phyloP scores from a whole-genome alignment of 1,139 yeast genomes.

The Blastobotrys persicus region DNA sequence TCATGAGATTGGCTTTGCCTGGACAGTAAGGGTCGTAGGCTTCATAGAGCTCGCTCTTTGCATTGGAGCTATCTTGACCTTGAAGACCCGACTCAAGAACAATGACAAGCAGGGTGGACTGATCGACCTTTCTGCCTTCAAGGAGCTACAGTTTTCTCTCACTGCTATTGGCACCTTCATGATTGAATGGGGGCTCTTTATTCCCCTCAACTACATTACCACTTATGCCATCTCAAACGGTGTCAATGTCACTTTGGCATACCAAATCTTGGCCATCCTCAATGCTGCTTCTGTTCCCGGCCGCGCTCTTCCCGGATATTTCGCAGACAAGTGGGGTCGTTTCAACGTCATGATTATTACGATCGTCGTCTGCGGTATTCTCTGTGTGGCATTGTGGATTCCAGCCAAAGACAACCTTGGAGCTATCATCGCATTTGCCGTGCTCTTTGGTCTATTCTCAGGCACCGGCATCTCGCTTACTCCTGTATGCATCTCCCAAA shows the following conservation, averaged over 20 bases:
- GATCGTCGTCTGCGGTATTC: conserved; percentile 44
- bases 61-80: conserved; percentile 27
- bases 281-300: conserved; percentile 63
- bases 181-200: conserved; percentile 55
- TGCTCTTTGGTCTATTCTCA: conserved; percentile 50
- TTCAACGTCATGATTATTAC: conserved; percentile 53
- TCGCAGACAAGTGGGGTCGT: conserved; percentile 56
- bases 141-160: conserved; percentile 42
- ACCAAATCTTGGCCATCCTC: conserved; percentile 47
- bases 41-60: conserved; percentile 44
- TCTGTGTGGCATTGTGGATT: conserved; percentile 50
- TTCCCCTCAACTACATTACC: conserved; percentile 53
- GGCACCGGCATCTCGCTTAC: conserved; percentile 49
- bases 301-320: conserved; percentile 52
- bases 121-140: conserved; percentile 37
- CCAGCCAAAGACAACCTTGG: conserved; percentile 46
- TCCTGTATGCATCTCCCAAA: conserved; percentile 52
- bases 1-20: conserved; percentile 50
- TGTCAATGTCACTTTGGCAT: conserved; percentile 50
- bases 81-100: conserved; percentile 45
- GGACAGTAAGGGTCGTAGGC: conserved; percentile 58
- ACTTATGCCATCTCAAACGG: conserved; percentile 57
- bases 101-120: conserved; percentile 41
- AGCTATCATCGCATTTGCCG: conserved; percentile 48
- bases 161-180: conserved; percentile 46